Evolutionary conservation across 2,329 filamentous ascomycete genomes (phyloP), one percentile per base, ranked within the genome.

Genomic region (Ceratocystis cubensis): DNA sequence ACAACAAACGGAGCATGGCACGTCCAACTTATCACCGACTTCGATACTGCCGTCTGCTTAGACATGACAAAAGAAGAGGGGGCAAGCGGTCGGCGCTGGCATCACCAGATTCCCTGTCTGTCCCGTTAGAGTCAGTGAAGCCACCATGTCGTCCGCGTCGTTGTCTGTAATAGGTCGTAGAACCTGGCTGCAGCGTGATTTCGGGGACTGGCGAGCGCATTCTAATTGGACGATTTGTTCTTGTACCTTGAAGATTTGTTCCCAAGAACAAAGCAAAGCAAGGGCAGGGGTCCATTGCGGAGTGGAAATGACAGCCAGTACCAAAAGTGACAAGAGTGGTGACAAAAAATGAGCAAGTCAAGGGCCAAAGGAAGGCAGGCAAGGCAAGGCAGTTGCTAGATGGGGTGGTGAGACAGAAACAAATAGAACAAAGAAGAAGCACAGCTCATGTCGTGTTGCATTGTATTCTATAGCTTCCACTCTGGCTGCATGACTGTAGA

Each of bases 361-460:
- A 37, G 33, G 33, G 33, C 33, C 25, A 57, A 1, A 28, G n/a
- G 20, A 10, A 56, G 22, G 25, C 5, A 17, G 50, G 8, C 50
- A 5, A 30, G 50, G 25, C 13, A 25, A 30, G 25, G 50, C 5
- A 57, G 13, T 57, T 57, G 53, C 53, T 56, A 5, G 25, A 15
- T 57, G 50, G 8, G 4, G 50, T 30, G 46, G 28, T 33, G 53
- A 57, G 53, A 57, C 53, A 57, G 53, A 57, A 57, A 30, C 53
- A 5, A 57, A 33, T n/a, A 57, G 53, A 57, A 57, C 53, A 57
- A 57, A 57, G 53, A 33, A 57, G 53, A 57, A 57, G 25, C 53
- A 57, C 53, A 17, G 13, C 53, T 57, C 53, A 33, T 33, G 53
- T 8, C 17, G 53, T 17, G 25, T n/a, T 57, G 53, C 25, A 57